Conservation (phyloP, 805 yeast species). For the Komagataella mondaviorum region DNA sequence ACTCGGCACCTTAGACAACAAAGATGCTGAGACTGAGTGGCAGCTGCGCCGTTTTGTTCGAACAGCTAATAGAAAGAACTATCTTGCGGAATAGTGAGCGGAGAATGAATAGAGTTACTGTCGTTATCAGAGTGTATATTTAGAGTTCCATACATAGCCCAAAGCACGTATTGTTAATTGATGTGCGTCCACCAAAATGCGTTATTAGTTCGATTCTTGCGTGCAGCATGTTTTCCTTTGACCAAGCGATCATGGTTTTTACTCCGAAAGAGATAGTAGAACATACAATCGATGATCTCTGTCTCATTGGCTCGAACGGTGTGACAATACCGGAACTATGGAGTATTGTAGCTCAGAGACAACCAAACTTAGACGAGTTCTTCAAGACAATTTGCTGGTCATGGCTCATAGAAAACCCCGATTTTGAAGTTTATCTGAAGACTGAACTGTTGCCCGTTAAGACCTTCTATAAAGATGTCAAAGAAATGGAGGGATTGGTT, state of each 20-base stretch:
- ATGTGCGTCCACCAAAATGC: not conserved
- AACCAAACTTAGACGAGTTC: conserved; percentile 14
- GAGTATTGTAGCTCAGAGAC: conserved; percentile 12
- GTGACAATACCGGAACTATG: conserved; percentile 18
- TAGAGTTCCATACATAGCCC: not conserved
- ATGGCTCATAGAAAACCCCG: conserved; percentile 20
- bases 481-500: conserved; percentile 1
- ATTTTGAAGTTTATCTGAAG: conserved; percentile 9
- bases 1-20: conserved; percentile 85
- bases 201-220: not conserved
- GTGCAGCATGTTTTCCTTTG: conserved; percentile 2
- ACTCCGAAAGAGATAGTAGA: conserved; percentile 23
- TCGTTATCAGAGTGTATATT: not conserved
- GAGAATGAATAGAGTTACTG: not conserved
- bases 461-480: not conserved
- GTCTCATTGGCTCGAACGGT: conserved; percentile 21
- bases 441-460: not conserved
- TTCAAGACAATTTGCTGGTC: conserved; percentile 20
- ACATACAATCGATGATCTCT: conserved; percentile 17
- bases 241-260: not conserved
- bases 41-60: conserved; percentile 83
- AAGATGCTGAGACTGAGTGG: conserved; percentile 98
- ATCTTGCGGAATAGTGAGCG: conserved; percentile 28
- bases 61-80: conserved; percentile 92
- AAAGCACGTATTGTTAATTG: not conserved